Percentiles rank a stretch among this genome's conserved stretches.
phyloP scores from a whole-genome alignment of 1,284 basidiomycete species.

The Athelia sp. region DNA sequence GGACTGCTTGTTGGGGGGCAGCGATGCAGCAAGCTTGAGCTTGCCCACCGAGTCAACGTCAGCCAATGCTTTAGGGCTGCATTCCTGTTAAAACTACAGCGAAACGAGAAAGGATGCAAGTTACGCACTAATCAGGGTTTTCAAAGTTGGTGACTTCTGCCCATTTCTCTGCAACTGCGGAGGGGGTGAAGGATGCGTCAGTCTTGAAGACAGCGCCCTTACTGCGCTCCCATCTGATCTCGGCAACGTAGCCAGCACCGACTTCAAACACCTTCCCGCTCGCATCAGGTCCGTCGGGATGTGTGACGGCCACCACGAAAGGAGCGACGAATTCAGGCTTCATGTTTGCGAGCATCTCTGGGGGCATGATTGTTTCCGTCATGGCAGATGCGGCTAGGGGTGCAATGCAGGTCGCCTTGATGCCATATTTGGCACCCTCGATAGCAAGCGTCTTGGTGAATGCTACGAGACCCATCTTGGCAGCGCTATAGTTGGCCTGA shows the following conservation, averaged over 20 bases:
- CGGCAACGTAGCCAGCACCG: constrained; percentile 90
- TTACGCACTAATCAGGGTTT: constrained; percentile 65
- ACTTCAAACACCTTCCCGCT: constrained; percentile 91
- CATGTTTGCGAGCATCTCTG: constrained; percentile 91
- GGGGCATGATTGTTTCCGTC: constrained; percentile 94
- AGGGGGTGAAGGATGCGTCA: constrained; percentile 89
- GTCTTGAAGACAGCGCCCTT: constrained; percentile 88
- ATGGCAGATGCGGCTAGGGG: constrained; percentile 93
- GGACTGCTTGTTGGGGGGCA: constrained; percentile 72
- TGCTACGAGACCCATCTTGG: constrained; percentile 85
- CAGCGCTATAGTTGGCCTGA: constrained; percentile 90
- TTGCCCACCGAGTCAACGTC: constrained; percentile 71
- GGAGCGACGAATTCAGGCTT: constrained; percentile 95
- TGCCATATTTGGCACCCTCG: constrained; percentile 92
- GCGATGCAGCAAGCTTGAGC: constrained; percentile 63
- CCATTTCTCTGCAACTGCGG: constrained; percentile 86
- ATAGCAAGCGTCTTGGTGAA: constrained; percentile 92
- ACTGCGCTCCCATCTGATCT: constrained; percentile 92
- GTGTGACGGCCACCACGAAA: constrained; percentile 76
- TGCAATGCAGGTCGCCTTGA: constrained; percentile 84
- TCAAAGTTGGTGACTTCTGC: constrained; percentile 79
- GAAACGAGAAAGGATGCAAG: constrained; percentile 4
- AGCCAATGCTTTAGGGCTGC: constrained; percentile 61
- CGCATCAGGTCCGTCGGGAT: constrained; percentile 79
- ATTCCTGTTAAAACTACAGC: constrained; percentile 1